Percentiles rank a stretch among this genome's conserved stretches.
Evolutionary conservation across 2,329 filamentous ascomycete genomes (phyloP).

Genomic region (Chrysoporthe puriensis): DNA sequence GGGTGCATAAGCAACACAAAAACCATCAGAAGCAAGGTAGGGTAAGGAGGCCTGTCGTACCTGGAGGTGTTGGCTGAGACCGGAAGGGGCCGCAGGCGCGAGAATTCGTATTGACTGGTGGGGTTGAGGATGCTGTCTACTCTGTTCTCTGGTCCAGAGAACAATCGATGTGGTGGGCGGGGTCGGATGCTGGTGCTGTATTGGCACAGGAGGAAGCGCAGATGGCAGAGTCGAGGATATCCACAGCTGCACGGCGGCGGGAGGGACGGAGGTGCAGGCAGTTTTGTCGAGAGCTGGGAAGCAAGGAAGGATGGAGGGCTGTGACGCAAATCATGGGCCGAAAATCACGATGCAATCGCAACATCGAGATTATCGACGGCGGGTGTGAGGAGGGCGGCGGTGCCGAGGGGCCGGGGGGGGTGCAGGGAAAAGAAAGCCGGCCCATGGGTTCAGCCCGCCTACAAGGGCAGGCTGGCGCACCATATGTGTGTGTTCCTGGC

Average conservation of each 20-base stretch:
- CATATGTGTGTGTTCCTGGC: too few species aligned
- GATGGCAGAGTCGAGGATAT: background rate
- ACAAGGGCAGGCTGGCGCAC: background rate
- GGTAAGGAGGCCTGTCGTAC: too few species aligned
- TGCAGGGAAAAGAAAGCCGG: background rate
- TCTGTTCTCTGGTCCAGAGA: too few species aligned
- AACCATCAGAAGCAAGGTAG: too few species aligned
- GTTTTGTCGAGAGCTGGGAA: background rate
- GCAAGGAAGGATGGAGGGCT: conserved; percentile 1
- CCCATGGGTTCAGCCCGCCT: background rate
- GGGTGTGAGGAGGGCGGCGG: background rate
- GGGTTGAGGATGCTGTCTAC: too few species aligned
- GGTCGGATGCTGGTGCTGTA: too few species aligned
- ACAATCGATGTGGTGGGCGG: too few species aligned
- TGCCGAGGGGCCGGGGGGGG: background rate
- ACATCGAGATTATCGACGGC: conserved; percentile 22
- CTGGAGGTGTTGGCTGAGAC: too few species aligned
- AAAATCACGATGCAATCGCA: conserved; percentile 25
- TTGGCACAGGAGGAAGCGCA: too few species aligned
- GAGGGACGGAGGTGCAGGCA: background rate
- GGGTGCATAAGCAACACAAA: too few species aligned
- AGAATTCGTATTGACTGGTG: too few species aligned
- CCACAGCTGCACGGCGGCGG: background rate
- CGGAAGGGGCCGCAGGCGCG: too few species aligned
- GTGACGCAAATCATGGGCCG: conserved; percentile 18